Base-by-base conservation (phyloP, 768 basidiomycete species). In the Tylopilus plumbeoviolaceoides region DNA sequence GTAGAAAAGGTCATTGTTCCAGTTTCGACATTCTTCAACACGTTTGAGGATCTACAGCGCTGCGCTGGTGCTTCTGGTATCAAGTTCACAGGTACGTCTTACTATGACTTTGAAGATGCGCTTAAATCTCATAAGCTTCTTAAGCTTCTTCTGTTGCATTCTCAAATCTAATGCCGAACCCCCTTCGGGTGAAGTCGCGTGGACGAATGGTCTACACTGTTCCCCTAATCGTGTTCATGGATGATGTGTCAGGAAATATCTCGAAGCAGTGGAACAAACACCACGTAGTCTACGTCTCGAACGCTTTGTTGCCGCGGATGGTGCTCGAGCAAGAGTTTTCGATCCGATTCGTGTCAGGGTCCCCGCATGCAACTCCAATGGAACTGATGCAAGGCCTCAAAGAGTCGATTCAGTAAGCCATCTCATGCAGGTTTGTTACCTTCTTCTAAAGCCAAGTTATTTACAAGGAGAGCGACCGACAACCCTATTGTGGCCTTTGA, bases 241-340 rank as follows among this genome's bases (percentile, higher is more conserved):
- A 74, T 28, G 68, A 75, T 41, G 60, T 74, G 0, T 74, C 66
- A 0, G 73, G 64, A 0, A 73, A 74, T 31, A 49, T 57, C 2
- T 70, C 59, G 4, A 74, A 72, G 38, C 72, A 73, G 23, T 75
- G 70, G 67, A 72, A 75, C 33, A 69, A 69, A 28, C 70, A 74
- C 30, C 64, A 70, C 11, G 55, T 64, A 0, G 48, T 64, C 0
- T 76, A 75, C 20, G 55, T 72, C 48, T 70, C 63, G 0, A 72
- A 74, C 51, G 69, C 47, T 0, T 53, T 43, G 7, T 30, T 76
- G 1, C 70, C 70, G 3, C 54, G 60, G 0, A 28, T 61, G 27
- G 59, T 64, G 23, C 38, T 75, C 0, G 66, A 76, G 35, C 64
- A 72, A 31, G 70, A 70, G 38, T 67, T 60, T n/a, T 51, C 47